Evolutionary conservation across 2,329 filamentous ascomycete species (phyloP), one percentile per base, ranked within the genome.

Genomic region (Stachybotrys echinatus): DNA sequence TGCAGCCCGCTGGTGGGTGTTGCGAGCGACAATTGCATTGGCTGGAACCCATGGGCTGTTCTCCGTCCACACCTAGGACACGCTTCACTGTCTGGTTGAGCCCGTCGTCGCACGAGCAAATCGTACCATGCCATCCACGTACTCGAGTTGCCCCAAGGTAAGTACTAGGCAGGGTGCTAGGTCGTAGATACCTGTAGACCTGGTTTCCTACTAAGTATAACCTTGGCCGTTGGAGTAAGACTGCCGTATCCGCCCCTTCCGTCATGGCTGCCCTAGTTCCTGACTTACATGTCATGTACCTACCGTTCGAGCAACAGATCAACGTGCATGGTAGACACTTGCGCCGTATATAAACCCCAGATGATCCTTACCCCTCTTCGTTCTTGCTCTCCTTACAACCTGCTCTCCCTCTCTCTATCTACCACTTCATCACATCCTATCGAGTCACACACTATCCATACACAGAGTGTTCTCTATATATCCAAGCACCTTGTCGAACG

Each of bases 201-300:
- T n/a, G n/a, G n/a, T n/a, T n/a, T n/a, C n/a, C n/a, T n/a, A n/a
- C n/a, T n/a, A n/a, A n/a, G n/a, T n/a, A n/a, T n/a, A n/a, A 34
- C 27, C 27, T 14, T 34, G 27, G 14, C 14, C 27, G 27, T 34
- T 10, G 27, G 27, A 14, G 27, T 10, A 10, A 14, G 27, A 34
- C 27, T 34, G n/a, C 19, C 38, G 38, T 40, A 10, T 40, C 38
- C 38, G 38, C 38, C 38, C 18, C 38, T n/a, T 40, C 43, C 48
- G 68, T 50, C 50, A 80, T 80, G 76, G 71, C 73, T 55, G 68
- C 64, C 57, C 27, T 34, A 34, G 27, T 34, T 14, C 27, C 27
- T 34, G 27, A 34, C 27, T 34, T 34, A 34, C 38, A 40, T 40
- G 38, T 40, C 38, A 40, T 8, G 17, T 4, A 8, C 38, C 38